Conservation (phyloP, 2,329 filamentous ascomycete species). For the Botrytis sinoallii region DNA sequence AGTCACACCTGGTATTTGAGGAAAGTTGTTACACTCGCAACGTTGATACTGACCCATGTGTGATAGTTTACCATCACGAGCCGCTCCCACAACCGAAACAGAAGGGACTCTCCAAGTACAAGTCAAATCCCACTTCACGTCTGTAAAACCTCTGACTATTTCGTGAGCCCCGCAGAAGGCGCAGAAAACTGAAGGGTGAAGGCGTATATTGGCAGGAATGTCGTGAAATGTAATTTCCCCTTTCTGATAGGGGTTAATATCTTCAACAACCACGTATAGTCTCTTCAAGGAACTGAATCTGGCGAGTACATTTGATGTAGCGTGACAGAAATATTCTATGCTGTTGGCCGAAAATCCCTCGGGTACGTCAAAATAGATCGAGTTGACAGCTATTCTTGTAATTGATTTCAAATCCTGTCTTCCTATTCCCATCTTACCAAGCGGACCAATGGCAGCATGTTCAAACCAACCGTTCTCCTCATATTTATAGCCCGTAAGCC, state of each 20-base stretch:
- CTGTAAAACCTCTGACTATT: neutral
- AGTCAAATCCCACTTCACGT: neutral
- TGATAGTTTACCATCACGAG: neutral
- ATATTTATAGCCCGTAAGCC: neutral
- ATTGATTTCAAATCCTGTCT: neutral
- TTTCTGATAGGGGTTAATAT: neutral
- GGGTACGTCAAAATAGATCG: neutral
- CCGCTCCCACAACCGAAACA: neutral
- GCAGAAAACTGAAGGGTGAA: neutral
- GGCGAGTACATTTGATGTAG: neutral
- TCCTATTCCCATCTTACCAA: conserved; percentile 11
- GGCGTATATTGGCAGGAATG: neutral
- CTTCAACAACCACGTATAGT: conserved; percentile 7
- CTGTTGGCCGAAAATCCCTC: neutral
- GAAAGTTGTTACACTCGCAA: neutral
- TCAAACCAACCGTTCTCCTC: neutral
- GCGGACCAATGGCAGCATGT: neutral
- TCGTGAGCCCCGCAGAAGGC: neutral
- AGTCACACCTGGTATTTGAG: neutral
- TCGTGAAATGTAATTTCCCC: neutral
- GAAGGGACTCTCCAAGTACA: neutral
- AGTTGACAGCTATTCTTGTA: conserved; percentile 1
- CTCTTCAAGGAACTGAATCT: neutral
- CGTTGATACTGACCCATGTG: neutral
- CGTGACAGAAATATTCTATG: neutral